phyloP scores from a whole-genome alignment of 176 grass and related monocot species.

The Eragrostis nindensis region DNA sequence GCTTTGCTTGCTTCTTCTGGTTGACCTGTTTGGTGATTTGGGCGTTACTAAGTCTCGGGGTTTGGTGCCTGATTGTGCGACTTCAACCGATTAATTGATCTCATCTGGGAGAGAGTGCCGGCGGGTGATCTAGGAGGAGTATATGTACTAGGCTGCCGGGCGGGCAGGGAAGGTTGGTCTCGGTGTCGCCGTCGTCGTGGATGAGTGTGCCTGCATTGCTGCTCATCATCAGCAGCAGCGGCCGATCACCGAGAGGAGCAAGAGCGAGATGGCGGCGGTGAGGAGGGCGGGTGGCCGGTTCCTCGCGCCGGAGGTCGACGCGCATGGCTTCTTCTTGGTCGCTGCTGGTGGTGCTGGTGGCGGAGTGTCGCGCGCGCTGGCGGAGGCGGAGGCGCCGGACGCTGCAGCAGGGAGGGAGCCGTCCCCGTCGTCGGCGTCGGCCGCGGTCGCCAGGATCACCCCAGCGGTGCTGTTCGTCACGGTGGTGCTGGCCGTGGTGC shows the following conservation, averaged over 20 bases:
- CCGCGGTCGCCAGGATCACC: constrained; percentile 49
- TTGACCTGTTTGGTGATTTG: constrained; percentile 22
- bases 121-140: too few relatives aligned
- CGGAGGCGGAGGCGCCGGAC: neutral
- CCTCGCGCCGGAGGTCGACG: neutral
- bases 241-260: neutral
- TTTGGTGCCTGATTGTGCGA: constrained; percentile 47
- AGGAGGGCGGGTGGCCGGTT: constrained; percentile 26
- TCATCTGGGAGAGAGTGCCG: neutral
- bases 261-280: neutral
- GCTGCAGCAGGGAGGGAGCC: neutral
- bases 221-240: too few relatives aligned
- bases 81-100: constrained; percentile 1
- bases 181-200: neutral
- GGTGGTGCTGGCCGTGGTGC: constrained; percentile 80
- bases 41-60: neutral
- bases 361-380: neutral
- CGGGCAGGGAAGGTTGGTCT: neutral
- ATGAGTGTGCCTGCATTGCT: constrained; percentile 39
- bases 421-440: neutral
- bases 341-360: neutral
- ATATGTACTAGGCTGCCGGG: neutral
- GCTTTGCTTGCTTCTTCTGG: neutral
- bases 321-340: neutral
- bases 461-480: constrained; percentile 86